Base-by-base conservation (phyloP, 768 basidiomycete genomes). In the Russula abietina region DNA sequence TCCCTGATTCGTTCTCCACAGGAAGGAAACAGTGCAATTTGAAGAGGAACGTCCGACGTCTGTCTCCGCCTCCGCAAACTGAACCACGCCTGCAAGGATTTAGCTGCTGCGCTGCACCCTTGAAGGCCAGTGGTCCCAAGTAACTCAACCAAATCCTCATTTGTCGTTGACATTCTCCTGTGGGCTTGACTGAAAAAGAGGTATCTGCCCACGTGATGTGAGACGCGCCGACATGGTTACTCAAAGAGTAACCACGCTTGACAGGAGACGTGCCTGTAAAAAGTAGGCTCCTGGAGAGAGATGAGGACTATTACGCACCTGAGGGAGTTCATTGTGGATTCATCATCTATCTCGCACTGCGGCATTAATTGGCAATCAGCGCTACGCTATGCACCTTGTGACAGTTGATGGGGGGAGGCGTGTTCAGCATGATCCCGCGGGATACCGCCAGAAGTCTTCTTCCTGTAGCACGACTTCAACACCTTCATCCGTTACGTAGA, bases 321-420 rank as follows among this genome's bases (percentile, higher is more conserved):
- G 93, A 32, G 98, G 77, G 12, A 96, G 75, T 1, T 78, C 75
- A 68, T 97, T 91, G 58, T 91, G 93, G 16, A 92, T 69, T 88
- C 90, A 96, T n/a, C n/a, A n/a, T 61, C 76, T 77, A 70, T 99
- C 98, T 45, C 97, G 83, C 24, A 83, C 74, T 50, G 79, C 74
- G 5, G 87, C 90, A 70, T 87, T n/a, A n/a, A n/a, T n/a, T 92
- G 16, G 82, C 81, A 14, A 98, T 80, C 16, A 97, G 79, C n/a
- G 82, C 76, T 12, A 95, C 75, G 10, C 92, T 91, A 69, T 99
- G 97, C 16, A 93, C 78, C 74, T 96, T 95, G 76, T 98, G 96
- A 58, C 84, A 86, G 61, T 88, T 83, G 51, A 95, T 82, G 38
- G 81, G 10, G 85, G 72, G 46, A 86, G 76, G 14, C 94, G n/a